These are phyloP conservation scores for Penicillium griseofulvum DNA, from an alignment of 2,329 filamentous ascomycete genomes.

Conservation along the genomic window DNA sequence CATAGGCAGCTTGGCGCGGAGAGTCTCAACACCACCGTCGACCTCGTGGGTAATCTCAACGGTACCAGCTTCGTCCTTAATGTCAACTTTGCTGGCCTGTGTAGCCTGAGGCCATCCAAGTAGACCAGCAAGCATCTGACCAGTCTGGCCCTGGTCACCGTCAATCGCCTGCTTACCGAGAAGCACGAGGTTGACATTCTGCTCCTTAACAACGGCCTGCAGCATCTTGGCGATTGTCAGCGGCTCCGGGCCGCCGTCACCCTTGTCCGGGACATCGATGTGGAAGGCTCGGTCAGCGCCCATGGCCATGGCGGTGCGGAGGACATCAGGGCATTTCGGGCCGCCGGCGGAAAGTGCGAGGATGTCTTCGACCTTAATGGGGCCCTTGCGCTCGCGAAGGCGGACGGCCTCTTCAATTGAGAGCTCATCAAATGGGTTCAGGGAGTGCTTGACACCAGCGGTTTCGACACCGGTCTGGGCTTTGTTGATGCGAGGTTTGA, in stretches of 20 bases:
- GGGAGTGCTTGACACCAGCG: slow-evolving; percentile 89
- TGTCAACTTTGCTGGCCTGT: slow-evolving; percentile 80
- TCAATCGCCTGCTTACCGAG: slow-evolving; percentile 98
- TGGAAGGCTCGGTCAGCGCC: slow-evolving; percentile 90
- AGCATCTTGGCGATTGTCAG: slow-evolving; percentile 90
- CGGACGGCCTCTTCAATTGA: slow-evolving; percentile 94
- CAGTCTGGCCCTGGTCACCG: slow-evolving; percentile 91
- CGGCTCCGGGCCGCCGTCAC: slow-evolving; percentile 70
- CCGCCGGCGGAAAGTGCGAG: slow-evolving; percentile 86
- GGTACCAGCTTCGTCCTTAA: slow-evolving; percentile 64
- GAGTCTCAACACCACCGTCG: slow-evolving; percentile 89
- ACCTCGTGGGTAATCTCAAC: slow-evolving; percentile 87
- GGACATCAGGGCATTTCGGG: slow-evolving; percentile 78
- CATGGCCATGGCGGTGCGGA: slow-evolving; percentile 98
- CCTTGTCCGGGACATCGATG: slow-evolving; percentile 73
- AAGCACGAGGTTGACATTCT: slow-evolving; percentile 88
- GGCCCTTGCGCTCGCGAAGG: slow-evolving; percentile 82
- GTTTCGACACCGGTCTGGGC: slow-evolving; percentile 85
- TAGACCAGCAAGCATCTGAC: slow-evolving; percentile 93
- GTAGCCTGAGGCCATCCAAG: slow-evolving; percentile 93
- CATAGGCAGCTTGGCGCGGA: slow-evolving; percentile 82
- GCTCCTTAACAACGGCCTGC: slow-evolving; percentile 71
- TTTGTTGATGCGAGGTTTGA: slow-evolving; percentile 70
- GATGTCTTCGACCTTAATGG: slow-evolving; percentile 82
- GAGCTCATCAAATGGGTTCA: slow-evolving; percentile 99